Base-by-base conservation (phyloP, 768 basidiomycete genomes). In the Suillus discolor region DNA sequence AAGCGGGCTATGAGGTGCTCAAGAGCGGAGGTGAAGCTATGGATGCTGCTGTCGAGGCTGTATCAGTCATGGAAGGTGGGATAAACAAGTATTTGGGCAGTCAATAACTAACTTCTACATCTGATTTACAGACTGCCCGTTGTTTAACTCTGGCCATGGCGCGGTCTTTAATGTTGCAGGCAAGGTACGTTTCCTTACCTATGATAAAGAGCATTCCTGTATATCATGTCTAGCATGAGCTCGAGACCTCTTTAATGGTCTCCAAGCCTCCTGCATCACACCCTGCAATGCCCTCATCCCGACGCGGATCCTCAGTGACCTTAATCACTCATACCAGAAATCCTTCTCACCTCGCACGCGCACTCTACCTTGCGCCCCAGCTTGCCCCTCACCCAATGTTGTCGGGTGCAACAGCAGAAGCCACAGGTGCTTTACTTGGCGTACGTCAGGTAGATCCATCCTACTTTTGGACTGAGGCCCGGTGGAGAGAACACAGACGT, bases 121-220 rank as follows among this genome's bases (percentile, higher is more conserved):
- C 15, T 44, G 11, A 65, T 61, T 51, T 45, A 36, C 54, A 93
- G 92, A 94, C 71, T 86, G 83, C 66, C 88, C 90, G 9, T 77
- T 94, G 20, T 94, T 94, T 79, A 94, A 94, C 70, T 78, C 88
- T 36, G 92, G 86, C 23, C 91, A 89, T 70, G 93, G 93, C 4
- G 89, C 93, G 11, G 92, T 94, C 20, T 94, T 93, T 79, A 94
- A 94, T 69, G 78, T 84, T 13, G 91, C 80, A 11, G 92, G 93
- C 54, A 92, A 93, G 83, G 92, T 91, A 63, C 57, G 75, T 53
- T n/a, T 25, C 38, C 28, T 2, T 15, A 28, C 6, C 4, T 49
- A 7, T 12, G 31, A 16, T 36, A 44, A 38, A 63, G 18, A 54
- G 6, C 34, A n/a, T 20, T 41, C 16, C 38, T 44, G 64, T 55